Percentiles rank a stretch among this genome's conserved stretches.
phyloP scores from a whole-genome alignment of 2,329 filamentous ascomycete species.

The Ciborinia camelliae region DNA sequence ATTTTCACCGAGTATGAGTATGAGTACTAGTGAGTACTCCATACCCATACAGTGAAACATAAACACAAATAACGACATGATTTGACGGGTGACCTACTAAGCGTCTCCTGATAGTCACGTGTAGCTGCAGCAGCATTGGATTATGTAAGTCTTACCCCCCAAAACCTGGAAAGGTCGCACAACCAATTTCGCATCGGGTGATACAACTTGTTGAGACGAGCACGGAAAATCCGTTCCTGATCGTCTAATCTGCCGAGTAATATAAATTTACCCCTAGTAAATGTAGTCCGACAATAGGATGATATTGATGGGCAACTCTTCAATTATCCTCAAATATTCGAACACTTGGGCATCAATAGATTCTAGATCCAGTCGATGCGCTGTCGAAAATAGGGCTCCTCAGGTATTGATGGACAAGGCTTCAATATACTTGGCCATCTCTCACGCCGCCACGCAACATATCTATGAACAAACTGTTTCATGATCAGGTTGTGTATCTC shows the following conservation, averaged over 20 bases:
- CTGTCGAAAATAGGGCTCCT: conserved; percentile 32
- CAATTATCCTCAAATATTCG: conserved; percentile 10
- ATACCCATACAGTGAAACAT: too few relatives aligned
- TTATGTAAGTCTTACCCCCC: too few relatives aligned
- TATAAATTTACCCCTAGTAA: conserved; percentile 4
- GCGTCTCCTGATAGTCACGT: not conserved
- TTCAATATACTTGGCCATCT: conserved; percentile 32
- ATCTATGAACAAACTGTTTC: conserved; percentile 16
- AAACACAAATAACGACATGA: too few relatives aligned
- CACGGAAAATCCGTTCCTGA: conserved; percentile 18
- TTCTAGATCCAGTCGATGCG: conserved; percentile 27
- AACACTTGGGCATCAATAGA: conserved; percentile 34
- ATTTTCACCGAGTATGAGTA: not conserved
- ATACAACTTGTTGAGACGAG: not conserved
- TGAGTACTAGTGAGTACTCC: too few relatives aligned
- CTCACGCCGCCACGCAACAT: conserved; percentile 34
- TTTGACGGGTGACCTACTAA: not conserved
- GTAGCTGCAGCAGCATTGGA: too few relatives aligned
- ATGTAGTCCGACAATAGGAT: conserved; percentile 16
- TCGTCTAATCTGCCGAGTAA: conserved; percentile 15
- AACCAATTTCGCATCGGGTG: not conserved
- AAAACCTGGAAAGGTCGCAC: not conserved
- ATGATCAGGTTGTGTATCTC: conserved; percentile 23
- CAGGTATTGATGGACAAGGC: conserved; percentile 15
- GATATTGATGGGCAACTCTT: not conserved